These are phyloP conservation scores for Cytospora paraplurivora DNA, from an alignment of 2,329 filamentous ascomycete genomes.

Conservation along the genomic window DNA sequence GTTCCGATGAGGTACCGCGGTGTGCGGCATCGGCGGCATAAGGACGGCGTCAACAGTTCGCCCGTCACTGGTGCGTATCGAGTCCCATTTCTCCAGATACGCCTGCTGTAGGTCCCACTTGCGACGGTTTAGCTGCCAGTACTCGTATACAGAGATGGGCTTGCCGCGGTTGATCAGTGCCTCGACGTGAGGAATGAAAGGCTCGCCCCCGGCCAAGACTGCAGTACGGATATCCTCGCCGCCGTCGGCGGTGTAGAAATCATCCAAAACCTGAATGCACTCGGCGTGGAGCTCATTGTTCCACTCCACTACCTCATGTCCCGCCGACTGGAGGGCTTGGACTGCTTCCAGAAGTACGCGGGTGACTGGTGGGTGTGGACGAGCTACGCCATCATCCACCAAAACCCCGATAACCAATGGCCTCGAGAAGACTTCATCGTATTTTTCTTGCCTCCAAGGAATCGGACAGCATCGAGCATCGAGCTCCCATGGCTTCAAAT, in stretches of 20 bases:
- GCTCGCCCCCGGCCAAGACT: conserved; percentile 57
- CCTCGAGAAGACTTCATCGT: conserved; percentile 42
- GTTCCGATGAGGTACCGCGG: conserved; percentile 48
- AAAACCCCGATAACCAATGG: conserved; percentile 54
- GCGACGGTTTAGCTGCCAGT: conserved; percentile 67
- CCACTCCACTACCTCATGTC: conserved; percentile 60
- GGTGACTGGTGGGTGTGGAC: conserved; percentile 54
- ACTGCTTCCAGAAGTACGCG: conserved; percentile 46
- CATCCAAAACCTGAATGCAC: conserved; percentile 50
- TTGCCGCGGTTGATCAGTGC: conserved; percentile 54
- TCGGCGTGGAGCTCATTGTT: conserved; percentile 52
- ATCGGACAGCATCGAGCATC: conserved; percentile 58
- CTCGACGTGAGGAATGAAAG: conserved; percentile 60
- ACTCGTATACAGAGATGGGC: conserved; percentile 63
- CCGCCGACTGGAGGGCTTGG: conserved; percentile 44
- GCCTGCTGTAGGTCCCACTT: conserved; percentile 56
- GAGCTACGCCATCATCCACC: conserved; percentile 56
- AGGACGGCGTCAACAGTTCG: conserved; percentile 57
- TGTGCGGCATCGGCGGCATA: conserved; percentile 62
- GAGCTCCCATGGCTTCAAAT: conserved; percentile 52
- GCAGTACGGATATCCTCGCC: conserved; percentile 63
- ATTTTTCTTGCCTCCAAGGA: conserved; percentile 53
- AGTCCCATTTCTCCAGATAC: conserved; percentile 62
- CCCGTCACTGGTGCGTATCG: conserved; percentile 46
- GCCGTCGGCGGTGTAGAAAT: conserved; percentile 64